Evolutionary conservation across 768 basidiomycete genomes (phyloP).

Genomic region (Chalciporus chontae): DNA sequence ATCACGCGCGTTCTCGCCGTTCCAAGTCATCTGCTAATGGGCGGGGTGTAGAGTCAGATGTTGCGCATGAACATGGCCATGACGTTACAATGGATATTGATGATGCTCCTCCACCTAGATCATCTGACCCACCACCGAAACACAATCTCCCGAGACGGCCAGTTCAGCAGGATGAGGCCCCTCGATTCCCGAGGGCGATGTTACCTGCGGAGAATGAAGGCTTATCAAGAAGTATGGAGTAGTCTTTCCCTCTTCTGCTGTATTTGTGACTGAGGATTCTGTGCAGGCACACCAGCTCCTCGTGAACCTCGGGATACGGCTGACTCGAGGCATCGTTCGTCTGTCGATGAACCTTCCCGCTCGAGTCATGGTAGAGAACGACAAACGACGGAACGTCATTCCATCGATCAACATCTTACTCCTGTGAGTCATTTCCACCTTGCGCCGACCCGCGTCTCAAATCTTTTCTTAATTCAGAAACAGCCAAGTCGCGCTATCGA

Average conservation of each 20-base stretch:
- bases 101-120: slow-evolving; percentile 18
- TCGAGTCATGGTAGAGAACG: slow-evolving; percentile 18
- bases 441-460: background rate
- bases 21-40: slow-evolving; percentile 11
- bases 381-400: slow-evolving; percentile 15
- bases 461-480: slow-evolving; percentile 9
- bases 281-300: background rate
- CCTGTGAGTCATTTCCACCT: slow-evolving; percentile 16
- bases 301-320: slow-evolving; percentile 20
- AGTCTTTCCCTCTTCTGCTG: background rate
- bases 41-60: slow-evolving; percentile 12
- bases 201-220: slow-evolving; percentile 22
- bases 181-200: slow-evolving; percentile 39
- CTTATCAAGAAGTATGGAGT: slow-evolving; percentile 12
- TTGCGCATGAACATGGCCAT: slow-evolving; percentile 20
- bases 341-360: slow-evolving; percentile 15
- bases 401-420: slow-evolving; percentile 12
- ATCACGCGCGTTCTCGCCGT: slow-evolving; percentile 15
- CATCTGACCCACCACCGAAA: slow-evolving; percentile 16
- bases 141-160: slow-evolving; percentile 16
- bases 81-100: slow-evolving; percentile 28
- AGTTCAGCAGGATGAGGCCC: slow-evolving; percentile 23
- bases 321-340: slow-evolving; percentile 18
- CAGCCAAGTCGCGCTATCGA: slow-evolving; percentile 16
- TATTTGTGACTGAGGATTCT: background rate